A percentile compares a stretch with the other conserved stretches of the same genome.
Conservation (phyloP, 2,329 filamentous ascomycete genomes). For the Didymellaceae sp. region DNA sequence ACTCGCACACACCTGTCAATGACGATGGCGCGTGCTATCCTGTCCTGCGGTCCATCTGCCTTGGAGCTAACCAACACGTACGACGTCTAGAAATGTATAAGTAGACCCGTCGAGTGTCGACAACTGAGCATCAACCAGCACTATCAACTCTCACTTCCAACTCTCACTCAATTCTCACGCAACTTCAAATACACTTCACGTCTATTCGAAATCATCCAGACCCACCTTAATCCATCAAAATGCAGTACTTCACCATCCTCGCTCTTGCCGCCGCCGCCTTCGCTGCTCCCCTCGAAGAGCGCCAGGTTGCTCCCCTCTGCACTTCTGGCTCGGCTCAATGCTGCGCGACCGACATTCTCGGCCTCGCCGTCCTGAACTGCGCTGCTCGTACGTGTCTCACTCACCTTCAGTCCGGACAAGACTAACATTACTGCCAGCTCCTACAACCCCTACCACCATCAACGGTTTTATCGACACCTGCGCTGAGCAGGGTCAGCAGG, state of each 20-base stretch:
- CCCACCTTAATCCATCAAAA: slow-evolving; percentile 31
- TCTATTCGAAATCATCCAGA: no score
- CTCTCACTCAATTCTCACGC: no score
- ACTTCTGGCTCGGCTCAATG: slow-evolving; percentile 56
- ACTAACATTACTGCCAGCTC: slow-evolving; percentile 35
- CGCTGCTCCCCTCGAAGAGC: slow-evolving; percentile 41
- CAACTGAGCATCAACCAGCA: slow-evolving; percentile 34
- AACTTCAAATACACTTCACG: no score
- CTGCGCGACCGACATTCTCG: slow-evolving; percentile 68
- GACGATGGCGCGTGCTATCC: slow-evolving; percentile 19
- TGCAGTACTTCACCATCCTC: slow-evolving; percentile 46
- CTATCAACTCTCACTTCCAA: slow-evolving; percentile 24
- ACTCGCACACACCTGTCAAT: neutral
- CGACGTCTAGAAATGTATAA: slow-evolving; percentile 37
- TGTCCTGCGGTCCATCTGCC: neutral
- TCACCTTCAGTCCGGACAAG: neutral
- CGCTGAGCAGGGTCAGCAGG: slow-evolving; percentile 59
- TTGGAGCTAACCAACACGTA: slow-evolving; percentile 1
- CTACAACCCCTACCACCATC: slow-evolving; percentile 47
- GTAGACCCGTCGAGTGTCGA: slow-evolving; percentile 27
- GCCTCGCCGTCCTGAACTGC: slow-evolving; percentile 65
- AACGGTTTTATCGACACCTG: slow-evolving; percentile 57
- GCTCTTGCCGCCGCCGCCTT: slow-evolving; percentile 41
- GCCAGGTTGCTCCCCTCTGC: slow-evolving; percentile 45
- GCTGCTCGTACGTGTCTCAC: slow-evolving; percentile 54